Conservation (phyloP, 306 rosid species). For the Cyclanthera cordifolia region DNA sequence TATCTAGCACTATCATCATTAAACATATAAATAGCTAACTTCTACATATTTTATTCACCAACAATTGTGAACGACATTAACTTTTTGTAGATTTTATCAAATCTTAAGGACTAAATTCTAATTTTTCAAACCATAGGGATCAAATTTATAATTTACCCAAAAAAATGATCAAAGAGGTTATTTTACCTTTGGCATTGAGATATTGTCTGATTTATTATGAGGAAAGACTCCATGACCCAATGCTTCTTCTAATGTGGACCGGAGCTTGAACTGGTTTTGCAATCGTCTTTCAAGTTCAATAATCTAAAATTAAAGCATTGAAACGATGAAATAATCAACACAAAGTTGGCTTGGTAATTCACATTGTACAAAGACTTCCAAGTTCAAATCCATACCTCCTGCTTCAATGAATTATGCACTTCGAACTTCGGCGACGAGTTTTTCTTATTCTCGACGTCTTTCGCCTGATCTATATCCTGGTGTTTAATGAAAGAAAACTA, state of each 20-base stretch:
- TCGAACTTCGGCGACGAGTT: constrained; percentile 28
- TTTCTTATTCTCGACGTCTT: constrained; percentile 35
- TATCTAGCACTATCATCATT: too few species aligned
- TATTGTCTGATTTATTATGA: constrained; percentile 30
- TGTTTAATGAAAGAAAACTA: constrained; percentile 14
- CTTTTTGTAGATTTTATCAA: too few species aligned
- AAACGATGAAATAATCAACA: background rate
- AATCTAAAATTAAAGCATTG: constrained; percentile 37
- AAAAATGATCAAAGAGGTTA: background rate
- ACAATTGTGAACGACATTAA: too few species aligned
- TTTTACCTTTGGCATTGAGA: constrained; percentile 55
- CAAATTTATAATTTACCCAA: too few species aligned
- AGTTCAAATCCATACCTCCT: constrained; percentile 49
- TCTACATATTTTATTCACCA: too few species aligned
- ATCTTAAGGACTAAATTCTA: too few species aligned
- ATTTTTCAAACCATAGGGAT: too few species aligned
- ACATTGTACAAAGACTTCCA: background rate
- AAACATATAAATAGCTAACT: too few species aligned
- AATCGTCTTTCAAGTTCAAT: constrained; percentile 68
- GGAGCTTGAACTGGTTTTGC: constrained; percentile 68
- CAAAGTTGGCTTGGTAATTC: background rate
- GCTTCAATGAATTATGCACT: constrained; percentile 53
- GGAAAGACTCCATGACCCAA: constrained; percentile 50
- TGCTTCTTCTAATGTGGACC: constrained; percentile 61
- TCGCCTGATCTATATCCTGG: constrained; percentile 50